Base-by-base conservation (phyloP, 805 yeast species). In the Zygoascus ofunaensis region DNA sequence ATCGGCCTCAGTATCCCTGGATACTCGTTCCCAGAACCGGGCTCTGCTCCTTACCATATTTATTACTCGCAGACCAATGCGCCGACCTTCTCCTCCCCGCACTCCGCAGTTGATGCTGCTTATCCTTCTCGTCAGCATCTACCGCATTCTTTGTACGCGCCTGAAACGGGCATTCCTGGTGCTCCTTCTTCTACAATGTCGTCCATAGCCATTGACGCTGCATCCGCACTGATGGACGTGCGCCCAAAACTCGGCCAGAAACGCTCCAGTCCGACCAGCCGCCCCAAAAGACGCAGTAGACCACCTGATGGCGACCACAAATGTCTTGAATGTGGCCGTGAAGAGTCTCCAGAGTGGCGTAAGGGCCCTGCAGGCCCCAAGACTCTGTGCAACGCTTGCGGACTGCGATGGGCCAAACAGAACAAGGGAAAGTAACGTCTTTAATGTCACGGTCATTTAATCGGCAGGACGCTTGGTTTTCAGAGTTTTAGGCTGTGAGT, bases 321-420 rank as follows among this genome's bases (percentile, higher is more conserved):
- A 53, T 82, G 90, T 55, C 57, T 66, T 30, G 95, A 87, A 53
- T 87, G 96, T 64, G 80, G 80, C 0, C 76, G 80, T 2, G 69
- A 69, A 23, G 77, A 76, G 39, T 84, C 95, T 0, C 96, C 96
- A 0, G 96, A 89, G 61, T 87, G 97, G 97, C 72, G 97, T 57
- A 70, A 82, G 49, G 97, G 96, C 0, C 95, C 95, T 1, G 73
- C 76, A 46, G 94, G 95, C 0, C 76, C 80, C 3, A 72, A 86
- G 54, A 82, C 90, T 0, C 68, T 87, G 47, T 87, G 97, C 63
- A 87, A 87, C 61, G 96, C 97, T 0, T 89, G 97, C 65, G 97
- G 97, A 0, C 66, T 89, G 42, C 57, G 71, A n/a, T 66, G 66
- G 60, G 68, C 71, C 7, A 41, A 41, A 17, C 35, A 12, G 32